Conservation (phyloP, 148 eudicot genomes). For the Oxyria digyna region DNA sequence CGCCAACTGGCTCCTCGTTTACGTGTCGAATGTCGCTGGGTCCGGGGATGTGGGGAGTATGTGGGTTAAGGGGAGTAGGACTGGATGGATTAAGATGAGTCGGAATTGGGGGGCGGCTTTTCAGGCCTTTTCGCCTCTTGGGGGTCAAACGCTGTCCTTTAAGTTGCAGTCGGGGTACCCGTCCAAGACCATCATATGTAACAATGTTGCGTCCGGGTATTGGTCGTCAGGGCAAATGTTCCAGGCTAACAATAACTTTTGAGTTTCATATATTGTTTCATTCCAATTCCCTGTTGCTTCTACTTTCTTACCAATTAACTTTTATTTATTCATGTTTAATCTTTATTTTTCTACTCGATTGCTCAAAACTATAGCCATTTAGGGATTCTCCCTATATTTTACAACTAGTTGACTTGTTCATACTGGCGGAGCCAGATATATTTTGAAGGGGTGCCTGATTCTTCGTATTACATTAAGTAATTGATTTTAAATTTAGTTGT, state of each 20-base stretch:
- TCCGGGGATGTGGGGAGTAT: slow-evolving; percentile 49
- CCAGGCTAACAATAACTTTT: slow-evolving; percentile 35
- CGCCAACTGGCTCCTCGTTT: slow-evolving; percentile 29
- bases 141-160: slow-evolving; percentile 56
- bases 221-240: slow-evolving; percentile 54
- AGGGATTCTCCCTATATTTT: too few relatives aligned
- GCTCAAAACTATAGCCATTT: background rate
- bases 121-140: slow-evolving; percentile 53
- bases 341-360: too few relatives aligned
- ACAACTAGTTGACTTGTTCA: too few relatives aligned
- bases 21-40: slow-evolving; percentile 35
- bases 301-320: background rate
- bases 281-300: background rate
- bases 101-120: slow-evolving; percentile 88
- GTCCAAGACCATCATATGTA: slow-evolving; percentile 28
- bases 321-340: background rate
- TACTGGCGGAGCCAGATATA: too few relatives aligned
- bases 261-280: background rate
- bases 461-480: too few relatives aligned
- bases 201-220: slow-evolving; percentile 42
- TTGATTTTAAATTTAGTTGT: too few relatives aligned
- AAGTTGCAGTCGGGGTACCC: slow-evolving; percentile 36
- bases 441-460: too few relatives aligned
- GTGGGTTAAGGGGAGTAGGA: slow-evolving; percentile 67
- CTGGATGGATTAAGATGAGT: slow-evolving; percentile 65